phyloP scores from a whole-genome alignment of 495 filamentous ascomycete species.

The Chlorociboria aeruginascens region DNA sequence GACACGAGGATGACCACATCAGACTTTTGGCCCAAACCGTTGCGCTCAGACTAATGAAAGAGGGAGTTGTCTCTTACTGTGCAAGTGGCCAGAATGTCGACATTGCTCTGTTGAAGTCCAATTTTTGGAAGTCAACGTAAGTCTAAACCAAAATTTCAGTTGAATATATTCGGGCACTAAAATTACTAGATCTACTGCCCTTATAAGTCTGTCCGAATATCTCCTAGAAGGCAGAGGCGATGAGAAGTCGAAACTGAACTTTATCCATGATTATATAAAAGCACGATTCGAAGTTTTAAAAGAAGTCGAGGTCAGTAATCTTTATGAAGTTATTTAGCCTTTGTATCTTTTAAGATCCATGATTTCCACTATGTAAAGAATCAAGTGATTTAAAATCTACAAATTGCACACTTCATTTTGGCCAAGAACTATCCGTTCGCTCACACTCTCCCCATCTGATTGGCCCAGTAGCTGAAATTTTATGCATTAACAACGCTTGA shows the following conservation, averaged over 20 bases:
- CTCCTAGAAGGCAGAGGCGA: slow-evolving; percentile 28
- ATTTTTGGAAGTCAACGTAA: slow-evolving; percentile 44
- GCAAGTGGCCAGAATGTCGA: slow-evolving; percentile 4
- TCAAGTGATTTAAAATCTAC: too few relatives aligned
- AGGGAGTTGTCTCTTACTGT: slow-evolving; percentile 21
- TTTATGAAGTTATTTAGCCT: too few relatives aligned
- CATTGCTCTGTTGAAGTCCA: slow-evolving; percentile 23
- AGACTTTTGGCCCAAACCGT: slow-evolving; percentile 32
- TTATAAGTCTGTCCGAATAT: slow-evolving; percentile 37
- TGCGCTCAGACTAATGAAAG: slow-evolving; percentile 33
- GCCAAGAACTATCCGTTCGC: too few relatives aligned
- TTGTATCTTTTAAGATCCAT: too few relatives aligned
- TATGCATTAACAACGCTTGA: too few relatives aligned
- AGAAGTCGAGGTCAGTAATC: slow-evolving; percentile 30
- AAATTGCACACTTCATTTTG: too few relatives aligned
- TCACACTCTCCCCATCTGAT: background rate
- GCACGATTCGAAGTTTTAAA: slow-evolving; percentile 33
- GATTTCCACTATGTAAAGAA: too few relatives aligned
- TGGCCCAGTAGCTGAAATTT: background rate
- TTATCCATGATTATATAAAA: slow-evolving; percentile 40
- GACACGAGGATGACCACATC: slow-evolving; percentile 37
- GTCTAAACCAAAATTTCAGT: slow-evolving; percentile 13
- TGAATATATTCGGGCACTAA: background rate
- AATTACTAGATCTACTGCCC: slow-evolving; percentile 30
- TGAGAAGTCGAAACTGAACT: slow-evolving; percentile 25